Percentiles rank a stretch among this genome's conserved stretches.
Evolutionary conservation across 805 yeast species (phyloP).

Genomic region (Cyberlindnera lachancei): DNA sequence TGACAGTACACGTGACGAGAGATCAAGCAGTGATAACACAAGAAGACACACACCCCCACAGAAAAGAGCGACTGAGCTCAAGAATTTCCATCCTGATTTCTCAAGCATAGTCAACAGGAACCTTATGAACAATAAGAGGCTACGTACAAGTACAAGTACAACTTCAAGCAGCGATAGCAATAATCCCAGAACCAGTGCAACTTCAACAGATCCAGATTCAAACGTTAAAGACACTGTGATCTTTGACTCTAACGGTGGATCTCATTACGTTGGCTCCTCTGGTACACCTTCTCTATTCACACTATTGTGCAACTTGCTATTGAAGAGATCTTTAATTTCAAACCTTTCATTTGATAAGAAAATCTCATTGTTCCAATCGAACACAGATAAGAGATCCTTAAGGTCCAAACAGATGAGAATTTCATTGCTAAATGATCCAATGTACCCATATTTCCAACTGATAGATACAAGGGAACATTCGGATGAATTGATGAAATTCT

Average conservation of each 20-base stretch:
- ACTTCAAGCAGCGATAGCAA: no score
- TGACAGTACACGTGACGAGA: no score
- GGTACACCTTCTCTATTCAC: constrained; percentile 38
- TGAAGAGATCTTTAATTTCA: constrained; percentile 26
- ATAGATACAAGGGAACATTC: constrained; percentile 27
- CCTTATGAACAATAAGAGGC: no score
- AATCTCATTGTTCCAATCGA: constrained; percentile 17
- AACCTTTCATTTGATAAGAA: constrained; percentile 30
- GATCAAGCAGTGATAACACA: no score
- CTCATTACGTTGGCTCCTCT: constrained; percentile 39
- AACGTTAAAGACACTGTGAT: constrained; percentile 25
- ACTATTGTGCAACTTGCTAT: constrained; percentile 35
- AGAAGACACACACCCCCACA: constrained; percentile 2
- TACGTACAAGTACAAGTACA: no score
- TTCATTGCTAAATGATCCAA: constrained; percentile 11
- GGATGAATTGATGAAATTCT: constrained; percentile 28
- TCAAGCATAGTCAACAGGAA: no score
- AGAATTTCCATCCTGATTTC: no score
- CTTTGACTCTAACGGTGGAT: constrained; percentile 37
- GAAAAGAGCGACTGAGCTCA: constrained; percentile 13
- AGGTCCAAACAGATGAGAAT: constrained; percentile 9
- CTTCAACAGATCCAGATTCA: no score
- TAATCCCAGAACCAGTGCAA: no score
- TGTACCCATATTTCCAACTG: constrained; percentile 33
- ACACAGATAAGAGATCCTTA: constrained; percentile 6